These are phyloP conservation scores for Mucor circinelloides DNA, from an alignment of 371 early-diverging fungal genomes.

Conservation along the genomic window DNA sequence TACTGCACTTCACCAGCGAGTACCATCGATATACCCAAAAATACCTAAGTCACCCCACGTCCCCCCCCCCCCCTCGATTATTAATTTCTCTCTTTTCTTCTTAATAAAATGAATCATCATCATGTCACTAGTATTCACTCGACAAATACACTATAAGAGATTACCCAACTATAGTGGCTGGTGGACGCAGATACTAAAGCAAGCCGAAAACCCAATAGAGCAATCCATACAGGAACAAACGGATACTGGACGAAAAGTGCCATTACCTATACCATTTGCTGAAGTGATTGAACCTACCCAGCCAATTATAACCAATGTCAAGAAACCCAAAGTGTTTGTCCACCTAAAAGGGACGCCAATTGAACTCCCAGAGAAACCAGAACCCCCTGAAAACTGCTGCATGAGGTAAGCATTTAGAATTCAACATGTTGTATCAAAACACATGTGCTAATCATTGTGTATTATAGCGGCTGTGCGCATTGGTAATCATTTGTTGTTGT, in stretches of 20 bases:
- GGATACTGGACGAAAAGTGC: not conserved
- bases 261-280: conserved; percentile 17
- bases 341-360: conserved; percentile 29
- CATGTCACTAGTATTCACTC: conserved; percentile 15
- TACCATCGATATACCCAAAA: conserved; percentile 14
- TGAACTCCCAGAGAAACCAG: conserved; percentile 35
- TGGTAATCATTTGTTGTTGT: conserved; percentile 30
- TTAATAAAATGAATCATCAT: not conserved
- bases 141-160: conserved; percentile 17
- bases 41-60: not conserved
- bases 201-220: conserved; percentile 8
- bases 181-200: conserved; percentile 37
- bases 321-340: conserved; percentile 13
- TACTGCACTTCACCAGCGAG: conserved; percentile 10
- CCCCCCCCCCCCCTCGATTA: not conserved
- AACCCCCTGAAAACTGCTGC: conserved; percentile 44
- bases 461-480: conserved; percentile 42
- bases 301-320: not conserved
- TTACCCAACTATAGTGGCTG: conserved; percentile 39
- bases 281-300: not conserved
- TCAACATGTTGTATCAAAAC: not conserved
- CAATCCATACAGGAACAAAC: not conserved
- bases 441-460: not conserved
- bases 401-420: conserved; percentile 39
- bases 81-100: not conserved